Evolutionary conservation across 352 stramenopile genomes (phyloP).

Genomic region (Pythium phragmiticola): DNA sequence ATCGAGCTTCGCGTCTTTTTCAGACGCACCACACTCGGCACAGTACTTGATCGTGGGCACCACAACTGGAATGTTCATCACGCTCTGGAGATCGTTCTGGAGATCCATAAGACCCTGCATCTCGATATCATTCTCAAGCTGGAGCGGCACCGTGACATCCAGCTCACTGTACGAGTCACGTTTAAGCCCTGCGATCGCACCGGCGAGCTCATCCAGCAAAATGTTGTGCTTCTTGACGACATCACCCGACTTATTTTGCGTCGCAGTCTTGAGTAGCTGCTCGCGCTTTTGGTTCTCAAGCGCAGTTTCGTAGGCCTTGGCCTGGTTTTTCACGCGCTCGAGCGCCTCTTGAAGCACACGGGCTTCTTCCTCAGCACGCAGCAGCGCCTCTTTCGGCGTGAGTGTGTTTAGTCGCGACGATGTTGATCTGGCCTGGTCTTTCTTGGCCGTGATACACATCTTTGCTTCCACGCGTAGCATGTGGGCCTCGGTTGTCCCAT

Average conservation of each 20-base stretch:
- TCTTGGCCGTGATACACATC: slow-evolving; percentile 66
- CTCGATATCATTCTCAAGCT: slow-evolving; percentile 60
- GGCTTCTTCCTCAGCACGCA: slow-evolving; percentile 69
- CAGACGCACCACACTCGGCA: slow-evolving; percentile 70
- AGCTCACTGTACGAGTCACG: slow-evolving; percentile 75
- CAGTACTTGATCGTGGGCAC: slow-evolving; percentile 77
- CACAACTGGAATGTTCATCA: slow-evolving; percentile 81
- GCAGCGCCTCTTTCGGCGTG: slow-evolving; percentile 64
- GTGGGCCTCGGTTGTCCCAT: slow-evolving; percentile 77
- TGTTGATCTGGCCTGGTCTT: slow-evolving; percentile 26
- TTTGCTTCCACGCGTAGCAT: slow-evolving; percentile 81
- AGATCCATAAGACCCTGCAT: slow-evolving; percentile 62
- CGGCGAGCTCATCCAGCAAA: slow-evolving; percentile 71
- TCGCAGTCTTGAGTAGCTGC: slow-evolving; percentile 66
- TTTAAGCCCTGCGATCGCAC: slow-evolving; percentile 71
- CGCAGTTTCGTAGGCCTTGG: slow-evolving; percentile 85
- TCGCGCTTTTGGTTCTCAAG: slow-evolving; percentile 71
- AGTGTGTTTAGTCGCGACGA: slow-evolving; percentile 23
- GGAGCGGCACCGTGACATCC: slow-evolving; percentile 50
- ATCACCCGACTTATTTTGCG: slow-evolving; percentile 68
- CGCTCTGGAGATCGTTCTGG: slow-evolving; percentile 51
- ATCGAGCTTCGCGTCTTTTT: slow-evolving; percentile 75
- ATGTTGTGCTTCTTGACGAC: slow-evolving; percentile 82
- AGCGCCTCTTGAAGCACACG: slow-evolving; percentile 77
- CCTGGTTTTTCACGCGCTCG: slow-evolving; percentile 81